Conservation (phyloP, 2,329 filamentous ascomycete genomes). For the Fusarium bulbicola region DNA sequence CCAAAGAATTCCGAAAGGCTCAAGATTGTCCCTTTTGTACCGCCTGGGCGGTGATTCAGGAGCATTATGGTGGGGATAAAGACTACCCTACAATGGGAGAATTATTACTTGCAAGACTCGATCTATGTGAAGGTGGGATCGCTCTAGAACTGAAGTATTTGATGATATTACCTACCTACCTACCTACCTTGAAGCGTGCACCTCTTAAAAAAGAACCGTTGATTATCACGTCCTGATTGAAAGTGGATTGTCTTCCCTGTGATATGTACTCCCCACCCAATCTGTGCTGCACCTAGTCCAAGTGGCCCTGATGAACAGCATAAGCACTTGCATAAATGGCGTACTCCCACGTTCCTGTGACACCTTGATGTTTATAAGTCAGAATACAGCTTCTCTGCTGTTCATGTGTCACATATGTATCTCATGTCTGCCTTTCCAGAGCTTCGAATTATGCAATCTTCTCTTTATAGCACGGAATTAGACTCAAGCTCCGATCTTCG, state of each 20-base stretch:
- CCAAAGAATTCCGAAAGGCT: neutral
- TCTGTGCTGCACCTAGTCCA: neutral
- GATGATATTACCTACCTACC: neutral
- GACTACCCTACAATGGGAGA: neutral
- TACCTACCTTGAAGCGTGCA: neutral
- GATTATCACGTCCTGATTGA: neutral
- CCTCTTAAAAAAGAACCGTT: neutral
- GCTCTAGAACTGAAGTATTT: neutral
- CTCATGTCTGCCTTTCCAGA: neutral
- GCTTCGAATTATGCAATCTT: neutral
- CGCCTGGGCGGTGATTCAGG: neutral
- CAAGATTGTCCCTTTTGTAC: neutral
- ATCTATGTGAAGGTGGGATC: neutral
- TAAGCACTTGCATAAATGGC: constrained; percentile 21
- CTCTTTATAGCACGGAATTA: neutral
- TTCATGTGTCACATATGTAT: neutral
- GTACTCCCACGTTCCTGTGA: neutral
- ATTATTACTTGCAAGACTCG: neutral
- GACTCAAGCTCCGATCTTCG: neutral
- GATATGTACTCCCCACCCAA: neutral
- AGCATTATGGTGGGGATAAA: neutral
- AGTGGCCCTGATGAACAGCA: neutral
- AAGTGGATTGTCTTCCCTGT: neutral
- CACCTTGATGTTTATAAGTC: neutral
- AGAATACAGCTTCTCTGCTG: neutral